phyloP scores from a whole-genome alignment of 2,329 filamentous ascomycete species.

The Apiospora malaysiana region DNA sequence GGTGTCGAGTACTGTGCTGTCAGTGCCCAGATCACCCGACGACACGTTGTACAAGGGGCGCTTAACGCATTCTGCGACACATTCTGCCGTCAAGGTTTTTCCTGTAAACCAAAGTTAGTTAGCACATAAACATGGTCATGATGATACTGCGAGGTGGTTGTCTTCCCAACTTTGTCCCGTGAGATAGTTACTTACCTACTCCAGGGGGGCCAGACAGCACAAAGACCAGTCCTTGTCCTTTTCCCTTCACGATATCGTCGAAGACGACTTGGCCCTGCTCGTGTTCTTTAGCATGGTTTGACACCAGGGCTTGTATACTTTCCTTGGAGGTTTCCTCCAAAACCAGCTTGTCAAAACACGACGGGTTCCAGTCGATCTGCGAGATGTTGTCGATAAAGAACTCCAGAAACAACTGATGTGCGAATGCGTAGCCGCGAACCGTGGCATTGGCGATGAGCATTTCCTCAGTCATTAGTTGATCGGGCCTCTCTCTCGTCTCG shows the following conservation, averaged over 20 bases:
- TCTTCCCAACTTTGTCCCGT: constrained; percentile 28
- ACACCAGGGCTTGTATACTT: constrained; percentile 52
- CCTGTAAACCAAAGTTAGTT: constrained; percentile 32
- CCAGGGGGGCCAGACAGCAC: constrained; percentile 51
- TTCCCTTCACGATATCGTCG: constrained; percentile 28
- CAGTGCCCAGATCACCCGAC: constrained; percentile 39
- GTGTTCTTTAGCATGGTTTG: not conserved
- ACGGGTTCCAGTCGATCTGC: constrained; percentile 54
- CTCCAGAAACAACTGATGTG: constrained; percentile 39
- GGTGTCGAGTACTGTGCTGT: constrained; percentile 32
- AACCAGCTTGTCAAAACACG: constrained; percentile 56
- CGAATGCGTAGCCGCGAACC: constrained; percentile 41
- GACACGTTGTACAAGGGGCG: constrained; percentile 42
- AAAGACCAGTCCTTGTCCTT: constrained; percentile 47
- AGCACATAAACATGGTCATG: not conserved
- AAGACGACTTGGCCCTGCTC: not conserved
- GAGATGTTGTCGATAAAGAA: constrained; percentile 47
- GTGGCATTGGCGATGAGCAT: constrained; percentile 33
- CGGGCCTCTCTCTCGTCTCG: constrained; percentile 31
- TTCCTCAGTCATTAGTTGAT: constrained; percentile 37
- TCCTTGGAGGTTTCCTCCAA: constrained; percentile 56
- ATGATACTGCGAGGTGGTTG: not conserved
- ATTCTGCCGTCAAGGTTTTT: constrained; percentile 44
- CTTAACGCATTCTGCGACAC: constrained; percentile 43
- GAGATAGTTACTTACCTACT: constrained; percentile 33